phyloP scores from a whole-genome alignment of 768 basidiomycete genomes.

The Suillus americanus region DNA sequence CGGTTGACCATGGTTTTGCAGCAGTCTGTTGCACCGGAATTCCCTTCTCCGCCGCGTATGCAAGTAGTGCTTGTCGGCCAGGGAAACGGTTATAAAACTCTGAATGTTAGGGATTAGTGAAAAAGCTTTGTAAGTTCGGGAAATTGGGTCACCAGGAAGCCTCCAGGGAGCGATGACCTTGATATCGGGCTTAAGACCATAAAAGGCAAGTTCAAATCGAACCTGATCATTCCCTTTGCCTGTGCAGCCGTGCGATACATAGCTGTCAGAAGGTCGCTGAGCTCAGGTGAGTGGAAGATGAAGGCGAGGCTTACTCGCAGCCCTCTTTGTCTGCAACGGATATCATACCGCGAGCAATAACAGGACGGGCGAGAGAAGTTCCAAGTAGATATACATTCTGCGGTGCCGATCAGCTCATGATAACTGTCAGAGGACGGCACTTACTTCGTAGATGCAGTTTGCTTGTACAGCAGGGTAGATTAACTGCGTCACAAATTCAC shows the following conservation, averaged over 20 bases:
- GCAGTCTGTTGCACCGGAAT: conserved; percentile 85
- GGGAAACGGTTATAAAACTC: conserved; percentile 51
- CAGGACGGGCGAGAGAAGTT: conserved; percentile 95
- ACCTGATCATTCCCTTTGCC: conserved; percentile 99
- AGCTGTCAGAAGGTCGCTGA: conserved; percentile 45
- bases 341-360: conserved; percentile 99
- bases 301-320: conserved; percentile 76
- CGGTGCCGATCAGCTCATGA: neutral
- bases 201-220: conserved; percentile 98
- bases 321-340: conserved; percentile 84
- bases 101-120: conserved; percentile 23
- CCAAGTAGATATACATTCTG: conserved; percentile 96
- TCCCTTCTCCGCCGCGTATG: conserved; percentile 81
- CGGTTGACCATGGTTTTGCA: conserved; percentile 98
- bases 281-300: neutral
- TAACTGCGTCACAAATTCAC: conserved; percentile 93
- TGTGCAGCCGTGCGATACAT: conserved; percentile 97
- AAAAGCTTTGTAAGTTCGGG: neutral
- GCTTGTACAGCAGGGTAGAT: conserved; percentile 99
- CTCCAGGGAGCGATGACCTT: conserved; percentile 99
- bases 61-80: conserved; percentile 71
- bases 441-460: conserved; percentile 96
- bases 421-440: conserved; percentile 10
- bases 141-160: conserved; percentile 63
- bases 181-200: conserved; percentile 94